Conservation (phyloP, 2,329 filamentous ascomycete genomes). For the Colletotrichum coccodes region DNA sequence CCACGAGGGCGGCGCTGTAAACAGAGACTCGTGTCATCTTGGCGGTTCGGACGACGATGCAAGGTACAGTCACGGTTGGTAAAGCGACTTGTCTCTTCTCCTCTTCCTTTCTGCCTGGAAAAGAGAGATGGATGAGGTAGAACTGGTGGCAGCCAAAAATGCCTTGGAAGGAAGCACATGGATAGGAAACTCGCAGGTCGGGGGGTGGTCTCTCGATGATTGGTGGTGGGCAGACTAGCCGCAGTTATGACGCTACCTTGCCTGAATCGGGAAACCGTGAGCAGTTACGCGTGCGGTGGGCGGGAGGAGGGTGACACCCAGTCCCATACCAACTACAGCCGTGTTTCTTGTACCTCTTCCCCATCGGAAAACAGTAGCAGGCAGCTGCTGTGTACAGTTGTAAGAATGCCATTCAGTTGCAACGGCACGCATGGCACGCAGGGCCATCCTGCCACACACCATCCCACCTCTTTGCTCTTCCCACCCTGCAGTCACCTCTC, state of each 20-base stretch:
- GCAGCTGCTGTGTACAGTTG: neutral
- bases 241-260: slow-evolving; percentile 33
- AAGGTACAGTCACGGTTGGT: neutral
- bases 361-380: neutral
- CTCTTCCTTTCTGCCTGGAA: slow-evolving; percentile 21
- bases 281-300: slow-evolving; percentile 2
- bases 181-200: slow-evolving; percentile 4
- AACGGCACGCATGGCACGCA: neutral
- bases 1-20: slow-evolving; percentile 54
- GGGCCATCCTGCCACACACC: neutral
- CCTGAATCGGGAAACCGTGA: slow-evolving; percentile 19
- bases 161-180: slow-evolving; percentile 7
- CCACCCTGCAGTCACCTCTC: neutral
- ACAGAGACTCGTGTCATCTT: slow-evolving; percentile 56
- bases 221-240: slow-evolving; percentile 23
- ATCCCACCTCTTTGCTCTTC: neutral
- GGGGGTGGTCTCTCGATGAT: slow-evolving; percentile 17
- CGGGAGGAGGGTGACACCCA: neutral
- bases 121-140: slow-evolving; percentile 4
- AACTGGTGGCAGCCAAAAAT: neutral
- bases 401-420: neutral
- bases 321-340: no score
- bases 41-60: neutral
- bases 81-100: neutral
- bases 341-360: neutral